Conservation (phyloP, 495 filamentous ascomycete genomes). For the Trichoderma erinaceum region DNA sequence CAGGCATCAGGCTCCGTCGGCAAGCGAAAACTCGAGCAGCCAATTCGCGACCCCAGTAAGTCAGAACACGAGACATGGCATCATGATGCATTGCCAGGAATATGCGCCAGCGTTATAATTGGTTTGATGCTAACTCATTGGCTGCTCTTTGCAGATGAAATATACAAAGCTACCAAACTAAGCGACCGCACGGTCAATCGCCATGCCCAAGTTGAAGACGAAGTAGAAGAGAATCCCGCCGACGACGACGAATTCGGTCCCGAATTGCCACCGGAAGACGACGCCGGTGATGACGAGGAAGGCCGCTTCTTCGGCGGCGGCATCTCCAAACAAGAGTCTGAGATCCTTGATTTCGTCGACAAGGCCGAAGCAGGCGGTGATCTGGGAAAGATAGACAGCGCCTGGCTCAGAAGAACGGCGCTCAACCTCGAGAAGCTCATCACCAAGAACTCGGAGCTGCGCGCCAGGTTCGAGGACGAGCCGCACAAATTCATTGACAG, state of each 20-base stretch:
- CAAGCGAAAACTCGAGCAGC: constrained; percentile 71
- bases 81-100: background rate
- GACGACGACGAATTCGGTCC: constrained; percentile 59
- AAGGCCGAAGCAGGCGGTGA: constrained; percentile 33
- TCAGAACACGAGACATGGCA: constrained; percentile 10
- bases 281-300: constrained; percentile 69
- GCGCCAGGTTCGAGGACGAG: constrained; percentile 78
- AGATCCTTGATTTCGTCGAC: constrained; percentile 84
- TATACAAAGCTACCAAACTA: constrained; percentile 84
- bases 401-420: constrained; percentile 78
- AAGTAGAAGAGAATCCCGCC: constrained; percentile 47
- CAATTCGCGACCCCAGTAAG: constrained; percentile 64
- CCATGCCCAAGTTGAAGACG: constrained; percentile 44
- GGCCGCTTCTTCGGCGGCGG: constrained; percentile 94
- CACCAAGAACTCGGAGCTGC: constrained; percentile 83
- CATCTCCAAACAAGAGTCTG: constrained; percentile 68
- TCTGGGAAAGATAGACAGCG: constrained; percentile 70
- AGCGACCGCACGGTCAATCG: constrained; percentile 43
- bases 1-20: constrained; percentile 49
- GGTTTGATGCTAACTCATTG: constrained; percentile 9
- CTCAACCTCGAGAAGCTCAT: constrained; percentile 89
- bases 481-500: constrained; percentile 68
- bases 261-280: constrained; percentile 55
- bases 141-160: constrained; percentile 46
- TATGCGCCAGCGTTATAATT: background rate